Evolutionary conservation across 805 yeast species (phyloP), one percentile per base, ranked within the genome.

Genomic region (Myxozyma kluyveri): DNA sequence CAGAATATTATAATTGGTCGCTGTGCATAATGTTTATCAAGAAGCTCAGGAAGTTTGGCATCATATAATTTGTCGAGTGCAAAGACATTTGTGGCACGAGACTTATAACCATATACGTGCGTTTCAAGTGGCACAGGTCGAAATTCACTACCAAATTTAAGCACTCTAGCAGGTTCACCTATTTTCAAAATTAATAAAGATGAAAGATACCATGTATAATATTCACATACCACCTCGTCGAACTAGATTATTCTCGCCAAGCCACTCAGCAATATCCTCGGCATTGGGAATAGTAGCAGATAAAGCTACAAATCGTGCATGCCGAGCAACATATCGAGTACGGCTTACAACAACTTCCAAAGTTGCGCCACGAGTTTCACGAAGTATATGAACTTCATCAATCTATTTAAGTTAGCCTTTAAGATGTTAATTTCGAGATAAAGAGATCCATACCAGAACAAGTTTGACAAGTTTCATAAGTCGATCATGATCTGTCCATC

Each of bases 341-440:
- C 81, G 66, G 0, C 80, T 75, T 1, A 72, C 61, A 2, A 75
- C 75, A 1, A 72, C 79, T 56, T 77, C 82, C 33, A 77, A 61
- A 2, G 75, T 70, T 0, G 81, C 71, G 0, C 82, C 81, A 42
- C 81, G 63, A n/a, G 63, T 57, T 26, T 75, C 79, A 44, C 72
- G 67, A 31, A 77, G 58, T 10, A 71, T 69, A 57, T 77, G 81
- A 12, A 78, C 68, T 52, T 78, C 82, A 65, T 77, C 81, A 22
- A 70, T 0, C 96, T 95, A 12, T 62, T 63, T 2, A 54, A 32
- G 0, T 83, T 82, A 1, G 88, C 87, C 18, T 89, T 65, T 18
- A 67, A 60, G 59, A 88, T 95, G 14, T 9, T 78, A 69, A 62
- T 86, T 86, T 64, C 87, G 95, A 33, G 79, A 80, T 41, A 89